Evolutionary conservation across 306 rosid species (phyloP), one percentile per base, ranked within the genome.

Genomic region (Rosa persica): DNA sequence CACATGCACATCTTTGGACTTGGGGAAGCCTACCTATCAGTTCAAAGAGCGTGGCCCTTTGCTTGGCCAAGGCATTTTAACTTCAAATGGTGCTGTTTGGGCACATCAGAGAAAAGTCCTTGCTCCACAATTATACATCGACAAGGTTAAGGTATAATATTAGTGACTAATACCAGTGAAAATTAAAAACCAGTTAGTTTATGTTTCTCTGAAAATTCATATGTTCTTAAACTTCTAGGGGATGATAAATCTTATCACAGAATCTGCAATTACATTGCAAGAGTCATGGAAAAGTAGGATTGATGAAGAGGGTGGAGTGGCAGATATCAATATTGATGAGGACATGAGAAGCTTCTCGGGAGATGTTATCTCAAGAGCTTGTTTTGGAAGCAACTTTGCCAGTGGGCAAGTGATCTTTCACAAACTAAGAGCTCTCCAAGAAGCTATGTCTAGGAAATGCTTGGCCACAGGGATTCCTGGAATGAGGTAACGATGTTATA

Each of bases 81-180:
- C 88, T 17, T 86, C 89, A 20, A 88, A 83, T 62, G 91, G 89
- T 0, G 12, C 68, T 44, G 38, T 22, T 9, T 88, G 89, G 91
- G 85, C 68, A 0, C 68, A 81, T 52, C 88, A 88, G 65, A 86
- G 88, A 42, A 83, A 81, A 23, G 34, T 86, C 44, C 60, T 88
- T 78, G 87, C 91, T 73, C 89, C 89, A 44, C 85, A 86, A 39
- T 57, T 88, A 5, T 86, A 81, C 82, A 77, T 81, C 77, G 91
- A 81, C 8, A 88, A 88, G 62, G 86, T 86, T 19, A 88, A 88
- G 91, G 91, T 88, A 81, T 25, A 4, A 25, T 12, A 25, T 27
- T 22, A 17, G 12, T 55, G 27, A n/a, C 27, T 51, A 20, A 5
- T 52, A 52, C 23, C 12, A 44, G 54, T 49, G 55, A 49, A 52